These are phyloP conservation scores for Amoeboaphelidium occidentale DNA, from an alignment of 371 early-diverging fungal genomes.

Conservation along the genomic window DNA sequence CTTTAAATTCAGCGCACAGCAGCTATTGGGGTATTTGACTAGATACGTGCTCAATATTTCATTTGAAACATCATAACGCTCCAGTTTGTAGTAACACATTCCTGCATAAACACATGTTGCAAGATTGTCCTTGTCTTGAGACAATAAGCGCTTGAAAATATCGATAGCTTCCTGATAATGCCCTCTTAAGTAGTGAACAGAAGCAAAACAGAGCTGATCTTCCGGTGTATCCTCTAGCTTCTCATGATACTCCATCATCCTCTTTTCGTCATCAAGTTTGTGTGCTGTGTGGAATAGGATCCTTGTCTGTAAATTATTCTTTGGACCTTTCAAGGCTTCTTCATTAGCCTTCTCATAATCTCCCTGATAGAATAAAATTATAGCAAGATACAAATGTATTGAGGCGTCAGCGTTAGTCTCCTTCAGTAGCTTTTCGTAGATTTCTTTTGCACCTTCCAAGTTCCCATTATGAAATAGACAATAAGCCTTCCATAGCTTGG, in stretches of 20 bases:
- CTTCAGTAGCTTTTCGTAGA: slow-evolving; percentile 13
- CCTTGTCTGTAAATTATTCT: slow-evolving; percentile 24
- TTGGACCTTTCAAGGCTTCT: slow-evolving; percentile 21
- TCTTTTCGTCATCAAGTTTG: slow-evolving; percentile 27
- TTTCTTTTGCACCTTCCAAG: slow-evolving; percentile 2
- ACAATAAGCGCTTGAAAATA: slow-evolving; percentile 24
- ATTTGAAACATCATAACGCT: slow-evolving; percentile 29
- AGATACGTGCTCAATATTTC: slow-evolving; percentile 24
- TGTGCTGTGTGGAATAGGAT: slow-evolving; percentile 25
- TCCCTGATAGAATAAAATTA: slow-evolving; percentile 22
- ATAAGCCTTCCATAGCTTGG: slow-evolving; percentile 17
- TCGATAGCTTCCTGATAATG: slow-evolving; percentile 33
- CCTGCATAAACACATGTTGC: slow-evolving; percentile 30
- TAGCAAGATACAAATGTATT: slow-evolving; percentile 16
- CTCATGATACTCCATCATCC: slow-evolving; percentile 25
- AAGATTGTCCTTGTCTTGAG: slow-evolving; percentile 21
- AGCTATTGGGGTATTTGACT: slow-evolving; percentile 20
- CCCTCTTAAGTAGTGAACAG: slow-evolving; percentile 27
- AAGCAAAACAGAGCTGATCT: slow-evolving; percentile 24
- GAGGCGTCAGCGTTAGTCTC: slow-evolving; percentile 14
- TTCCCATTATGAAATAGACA: neutral
- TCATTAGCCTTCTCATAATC: slow-evolving; percentile 26
- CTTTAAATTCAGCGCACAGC: slow-evolving; percentile 22
- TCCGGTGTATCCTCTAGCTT: slow-evolving; percentile 26
- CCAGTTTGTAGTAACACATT: slow-evolving; percentile 29